Evolutionary conservation across 2,329 filamentous ascomycete species (phyloP).

Genomic region (Diplodia sapinea): DNA sequence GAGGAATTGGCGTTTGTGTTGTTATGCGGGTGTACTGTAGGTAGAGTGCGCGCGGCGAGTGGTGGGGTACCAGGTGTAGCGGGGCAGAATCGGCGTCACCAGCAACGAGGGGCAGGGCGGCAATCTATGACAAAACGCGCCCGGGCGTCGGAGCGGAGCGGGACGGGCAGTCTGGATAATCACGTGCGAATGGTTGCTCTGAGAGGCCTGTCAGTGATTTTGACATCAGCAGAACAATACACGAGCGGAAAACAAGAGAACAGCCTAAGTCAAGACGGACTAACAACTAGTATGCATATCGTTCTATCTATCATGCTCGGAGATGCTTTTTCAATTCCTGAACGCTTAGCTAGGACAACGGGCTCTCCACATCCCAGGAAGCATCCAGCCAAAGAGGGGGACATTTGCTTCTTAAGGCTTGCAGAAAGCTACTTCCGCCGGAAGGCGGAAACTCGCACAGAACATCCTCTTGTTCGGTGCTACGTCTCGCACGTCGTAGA

Average conservation of each 20-base stretch:
- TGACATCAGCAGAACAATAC: neutral
- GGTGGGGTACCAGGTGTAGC: slow-evolving; percentile 13
- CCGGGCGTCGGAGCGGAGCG: slow-evolving; percentile 15
- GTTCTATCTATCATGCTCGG: neutral
- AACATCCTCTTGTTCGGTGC: slow-evolving; percentile 96
- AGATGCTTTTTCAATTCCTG: slow-evolving; percentile 1
- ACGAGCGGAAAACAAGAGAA: neutral
- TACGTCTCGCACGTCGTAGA: slow-evolving; percentile 78
- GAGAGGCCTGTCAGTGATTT: too few species aligned
- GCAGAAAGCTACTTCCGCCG: slow-evolving; percentile 77
- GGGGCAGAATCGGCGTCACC: slow-evolving; percentile 26
- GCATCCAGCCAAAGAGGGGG: neutral
- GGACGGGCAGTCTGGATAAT: neutral
- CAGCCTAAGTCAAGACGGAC: neutral
- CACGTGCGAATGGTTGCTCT: neutral
- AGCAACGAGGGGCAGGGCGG: slow-evolving; percentile 7
- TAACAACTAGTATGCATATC: neutral
- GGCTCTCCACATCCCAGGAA: neutral
- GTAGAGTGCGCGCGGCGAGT: slow-evolving; percentile 5
- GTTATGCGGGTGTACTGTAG: neutral
- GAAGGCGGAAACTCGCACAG: slow-evolving; percentile 89
- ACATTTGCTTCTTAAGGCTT: neutral
- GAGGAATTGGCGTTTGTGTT: neutral
- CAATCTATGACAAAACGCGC: neutral
- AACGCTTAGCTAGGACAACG: neutral